Base-by-base conservation (phyloP, 331 rosid genomes). In the Saraca asoca region DNA sequence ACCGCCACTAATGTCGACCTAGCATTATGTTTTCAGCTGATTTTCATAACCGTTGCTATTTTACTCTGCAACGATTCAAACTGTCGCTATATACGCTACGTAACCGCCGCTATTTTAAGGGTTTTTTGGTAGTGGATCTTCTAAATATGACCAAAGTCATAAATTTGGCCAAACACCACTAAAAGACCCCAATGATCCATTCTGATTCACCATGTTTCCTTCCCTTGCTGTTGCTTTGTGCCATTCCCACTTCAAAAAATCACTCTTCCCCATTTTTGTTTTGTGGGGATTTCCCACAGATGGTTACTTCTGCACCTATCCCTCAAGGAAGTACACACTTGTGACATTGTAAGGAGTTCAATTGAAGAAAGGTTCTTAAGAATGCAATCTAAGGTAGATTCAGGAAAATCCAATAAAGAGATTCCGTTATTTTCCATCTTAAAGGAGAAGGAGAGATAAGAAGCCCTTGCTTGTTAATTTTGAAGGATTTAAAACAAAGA, bases 321-420 rank as follows among this genome's bases (percentile, higher is more conserved):
- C 73, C 83, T 74, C 77, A 80, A 17, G 34, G 66, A 64, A 14
- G 57, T 42, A 56, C 83, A 83, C 49, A 83, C 83, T 11, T 62
- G 71, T 7, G 79, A 75, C 81, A 80, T 64, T 11, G 14, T 63
- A 52, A 81, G 64, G 24, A 83, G 38, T 50, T 66, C 85, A 39
- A 66, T 62, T 9, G 88, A 83, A 0, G 85, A 68, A 58, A 83
- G 81, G 41, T 31, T 59, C 63, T 74, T 77, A 42, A 83, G 69
- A 39, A 83, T 62, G 49, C 71, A 72, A 7, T 74, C 79, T 44
- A 83, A 63, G 35, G 79, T 66, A 62, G 75, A 64, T 45, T 83
- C 79, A 12, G 85, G 88, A 56, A 80, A 71, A 71, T 80, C 85
- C 58, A 83, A 56, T 55, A 83, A 72, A 53, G 77, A 74, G 12